phyloP scores from a whole-genome alignment of 2,329 filamentous ascomycete species.

The Eutypella sp. region DNA sequence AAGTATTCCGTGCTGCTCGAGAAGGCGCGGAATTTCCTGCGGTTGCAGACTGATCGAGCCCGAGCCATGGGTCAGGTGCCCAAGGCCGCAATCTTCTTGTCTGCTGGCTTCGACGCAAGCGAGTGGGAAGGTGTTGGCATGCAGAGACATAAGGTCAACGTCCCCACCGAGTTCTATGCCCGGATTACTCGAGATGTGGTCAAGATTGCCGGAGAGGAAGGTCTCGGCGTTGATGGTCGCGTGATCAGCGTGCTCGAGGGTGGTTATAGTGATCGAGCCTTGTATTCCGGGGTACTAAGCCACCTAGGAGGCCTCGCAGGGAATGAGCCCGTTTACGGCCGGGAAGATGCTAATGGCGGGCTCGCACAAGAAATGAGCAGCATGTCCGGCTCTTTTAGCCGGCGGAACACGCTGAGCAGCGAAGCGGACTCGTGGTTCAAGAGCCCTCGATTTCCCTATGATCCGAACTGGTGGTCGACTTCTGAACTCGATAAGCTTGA shows the following conservation, averaged over 20 bases:
- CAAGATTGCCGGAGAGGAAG: slow-evolving; percentile 73
- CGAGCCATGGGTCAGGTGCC: slow-evolving; percentile 55
- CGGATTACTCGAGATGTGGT: slow-evolving; percentile 83
- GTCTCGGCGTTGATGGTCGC: slow-evolving; percentile 71
- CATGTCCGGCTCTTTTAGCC: slow-evolving; percentile 26
- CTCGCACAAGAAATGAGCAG: slow-evolving; percentile 56
- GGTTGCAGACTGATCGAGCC: slow-evolving; percentile 63
- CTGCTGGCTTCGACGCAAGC: slow-evolving; percentile 93
- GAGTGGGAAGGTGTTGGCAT: slow-evolving; percentile 90
- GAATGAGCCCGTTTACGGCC: slow-evolving; percentile 36
- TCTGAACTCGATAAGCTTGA: slow-evolving; percentile 67
- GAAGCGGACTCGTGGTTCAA: slow-evolving; percentile 22
- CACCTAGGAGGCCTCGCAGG: slow-evolving; percentile 80
- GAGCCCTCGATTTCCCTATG: slow-evolving; percentile 44
- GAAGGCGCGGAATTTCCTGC: slow-evolving; percentile 76
- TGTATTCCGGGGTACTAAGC: slow-evolving; percentile 83
- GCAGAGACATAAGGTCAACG: slow-evolving; percentile 94
- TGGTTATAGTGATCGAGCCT: slow-evolving; percentile 88
- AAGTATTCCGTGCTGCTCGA: slow-evolving; percentile 74
- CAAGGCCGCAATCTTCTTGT: slow-evolving; percentile 87
- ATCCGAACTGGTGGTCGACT: slow-evolving; percentile 67
- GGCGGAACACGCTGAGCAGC: slow-evolving; percentile 26
- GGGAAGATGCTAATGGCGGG: slow-evolving; percentile 35
- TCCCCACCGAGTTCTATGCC: slow-evolving; percentile 95
- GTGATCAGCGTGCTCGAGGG: slow-evolving; percentile 93